Evolutionary conservation across 2,329 filamentous ascomycete genomes (phyloP).

Genomic region (Fusarium bulbicola): DNA sequence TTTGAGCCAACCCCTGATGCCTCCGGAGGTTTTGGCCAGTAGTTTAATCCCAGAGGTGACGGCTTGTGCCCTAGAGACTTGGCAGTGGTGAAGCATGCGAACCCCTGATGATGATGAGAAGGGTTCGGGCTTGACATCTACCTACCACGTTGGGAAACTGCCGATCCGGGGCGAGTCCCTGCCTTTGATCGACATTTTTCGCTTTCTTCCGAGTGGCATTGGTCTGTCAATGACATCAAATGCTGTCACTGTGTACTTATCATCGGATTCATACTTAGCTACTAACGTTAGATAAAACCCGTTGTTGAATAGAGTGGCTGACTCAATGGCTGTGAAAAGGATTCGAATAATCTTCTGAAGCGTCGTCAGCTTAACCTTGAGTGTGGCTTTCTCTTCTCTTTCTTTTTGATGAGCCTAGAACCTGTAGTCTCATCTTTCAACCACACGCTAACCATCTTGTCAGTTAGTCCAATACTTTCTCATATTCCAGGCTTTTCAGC

Average conservation of each 20-base stretch:
- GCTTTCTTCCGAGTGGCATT: constrained; percentile 28
- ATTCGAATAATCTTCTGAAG: neutral
- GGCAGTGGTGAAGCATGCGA: neutral
- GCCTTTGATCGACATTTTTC: constrained; percentile 16
- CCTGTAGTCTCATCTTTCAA: neutral
- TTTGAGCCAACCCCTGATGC: constrained; percentile 11
- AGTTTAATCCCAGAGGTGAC: neutral
- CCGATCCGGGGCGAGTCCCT: constrained; percentile 31
- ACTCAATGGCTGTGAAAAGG: neutral
- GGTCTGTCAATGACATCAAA: constrained; percentile 6
- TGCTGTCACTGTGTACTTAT: neutral
- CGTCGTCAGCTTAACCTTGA: neutral
- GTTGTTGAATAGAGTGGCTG: neutral
- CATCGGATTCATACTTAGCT: neutral
- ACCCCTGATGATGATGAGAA: neutral
- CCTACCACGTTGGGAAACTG: constrained; percentile 21
- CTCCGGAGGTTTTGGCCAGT: neutral
- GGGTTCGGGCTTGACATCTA: neutral
- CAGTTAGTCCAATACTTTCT: constrained; percentile 1
- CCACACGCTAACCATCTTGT: neutral
- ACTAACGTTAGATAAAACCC: neutral
- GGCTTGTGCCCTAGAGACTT: neutral
- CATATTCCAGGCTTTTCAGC: neutral
- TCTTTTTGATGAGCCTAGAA: neutral
- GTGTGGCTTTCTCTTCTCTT: neutral